phyloP scores from a whole-genome alignment of 306 rosid genomes.

The barrel medic (Medicago truncatula) region MtrunA17r5.0-ANR NC_053043.1:6906001-6906500 shows the following conservation, averaged over 20 bases:
- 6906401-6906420: neutral
- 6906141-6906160: no score
- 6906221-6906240: neutral
- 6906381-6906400: neutral
- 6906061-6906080: neutral
- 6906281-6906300: neutral
- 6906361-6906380: neutral
- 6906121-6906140: neutral
- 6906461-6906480: neutral
- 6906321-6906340: neutral
- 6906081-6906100: neutral
- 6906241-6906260: neutral
- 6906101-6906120: neutral
- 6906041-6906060: neutral
- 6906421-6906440: conserved; percentile 4
- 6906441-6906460: neutral
- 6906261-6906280: neutral
- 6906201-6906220: neutral
- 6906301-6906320: neutral
- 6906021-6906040: conserved; percentile 25
- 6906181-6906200: neutral
- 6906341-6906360: neutral
- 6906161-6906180: no score
- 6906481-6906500: neutral
- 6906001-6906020: conserved; percentile 37